A percentile compares a stretch with the other conserved stretches of the same genome.
phyloP scores from a whole-genome alignment of 2,329 filamentous ascomycete species.

The Aspergillus tubingensis region DNA sequence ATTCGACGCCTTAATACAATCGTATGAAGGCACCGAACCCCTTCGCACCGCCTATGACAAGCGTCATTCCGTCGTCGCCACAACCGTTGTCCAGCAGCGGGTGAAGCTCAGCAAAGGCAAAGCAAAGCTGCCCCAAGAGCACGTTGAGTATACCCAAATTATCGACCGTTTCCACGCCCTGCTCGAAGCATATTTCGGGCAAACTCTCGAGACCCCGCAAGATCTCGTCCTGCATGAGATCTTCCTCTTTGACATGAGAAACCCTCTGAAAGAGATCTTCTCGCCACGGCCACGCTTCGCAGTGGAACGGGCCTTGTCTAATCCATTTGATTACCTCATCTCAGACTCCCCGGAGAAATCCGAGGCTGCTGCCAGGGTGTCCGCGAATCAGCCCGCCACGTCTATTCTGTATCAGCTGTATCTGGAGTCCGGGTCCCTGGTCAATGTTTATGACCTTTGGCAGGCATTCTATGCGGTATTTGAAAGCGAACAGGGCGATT shows the following conservation, averaged over 20 bases:
- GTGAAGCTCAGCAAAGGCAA: constrained; percentile 61
- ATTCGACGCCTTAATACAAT: constrained; percentile 51
- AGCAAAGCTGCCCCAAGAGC: constrained; percentile 54
- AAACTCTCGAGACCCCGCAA: constrained; percentile 52
- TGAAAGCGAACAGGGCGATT: constrained; percentile 33
- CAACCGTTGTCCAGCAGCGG: constrained; percentile 62
- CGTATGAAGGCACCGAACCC: constrained; percentile 50
- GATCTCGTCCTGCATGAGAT: constrained; percentile 58
- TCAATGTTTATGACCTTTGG: constrained; percentile 65
- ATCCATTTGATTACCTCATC: constrained; percentile 62
- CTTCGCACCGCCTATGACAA: constrained; percentile 76
- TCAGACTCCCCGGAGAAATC: constrained; percentile 45
- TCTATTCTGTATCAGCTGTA: constrained; percentile 65
- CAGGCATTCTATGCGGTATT: constrained; percentile 61
- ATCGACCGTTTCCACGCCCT: constrained; percentile 50
- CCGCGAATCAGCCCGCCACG: constrained; percentile 58
- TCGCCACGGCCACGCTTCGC: constrained; percentile 59
- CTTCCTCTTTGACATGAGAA: constrained; percentile 60
- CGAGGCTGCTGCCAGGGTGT: constrained; percentile 37
- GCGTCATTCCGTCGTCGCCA: constrained; percentile 58
- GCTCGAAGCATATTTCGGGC: constrained; percentile 49
- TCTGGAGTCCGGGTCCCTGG: constrained; percentile 61
- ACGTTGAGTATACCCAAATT: constrained; percentile 57
- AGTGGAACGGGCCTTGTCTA: constrained; percentile 60
- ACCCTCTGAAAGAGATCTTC: constrained; percentile 60